These are phyloP conservation scores for Serendipita sp. DNA, from an alignment of 768 basidiomycete species.

Conservation along the genomic window DNA sequence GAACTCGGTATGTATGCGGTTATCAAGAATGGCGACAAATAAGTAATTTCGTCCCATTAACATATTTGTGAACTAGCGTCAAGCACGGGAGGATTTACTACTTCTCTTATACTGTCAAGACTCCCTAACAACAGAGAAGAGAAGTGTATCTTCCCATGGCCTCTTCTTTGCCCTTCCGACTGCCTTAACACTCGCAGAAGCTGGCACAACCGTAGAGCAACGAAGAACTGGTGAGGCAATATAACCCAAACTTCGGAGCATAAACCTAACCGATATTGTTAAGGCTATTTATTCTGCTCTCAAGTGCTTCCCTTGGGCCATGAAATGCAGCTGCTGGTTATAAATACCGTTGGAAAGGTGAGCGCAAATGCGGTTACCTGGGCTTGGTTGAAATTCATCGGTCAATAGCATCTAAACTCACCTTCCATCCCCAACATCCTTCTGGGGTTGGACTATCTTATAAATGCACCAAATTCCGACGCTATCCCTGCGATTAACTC, in stretches of 20 bases:
- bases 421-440: background rate
- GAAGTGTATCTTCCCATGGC: slow-evolving; percentile 19
- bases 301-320: background rate
- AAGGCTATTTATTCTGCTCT: background rate
- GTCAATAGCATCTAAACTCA: background rate
- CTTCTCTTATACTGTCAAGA: slow-evolving; percentile 55
- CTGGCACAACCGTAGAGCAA: slow-evolving; percentile 32
- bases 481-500: background rate
- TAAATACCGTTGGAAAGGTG: background rate
- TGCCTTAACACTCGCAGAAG: slow-evolving; percentile 62
- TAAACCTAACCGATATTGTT: background rate
- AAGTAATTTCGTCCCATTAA: background rate
- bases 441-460: background rate
- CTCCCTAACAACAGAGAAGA: slow-evolving; percentile 15
- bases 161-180: slow-evolving; percentile 60
- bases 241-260: background rate
- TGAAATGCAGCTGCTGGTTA: background rate
- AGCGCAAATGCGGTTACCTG: background rate
- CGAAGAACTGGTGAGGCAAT: slow-evolving; percentile 34
- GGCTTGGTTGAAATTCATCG: background rate
- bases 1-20: background rate
- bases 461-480: background rate
- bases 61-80: slow-evolving; percentile 27
- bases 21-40: background rate
- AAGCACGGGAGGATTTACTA: slow-evolving; percentile 50